These are phyloP conservation scores for Diplosphaera chodatii DNA, from an alignment of 139 green algal species.

Conservation along the genomic window DNA sequence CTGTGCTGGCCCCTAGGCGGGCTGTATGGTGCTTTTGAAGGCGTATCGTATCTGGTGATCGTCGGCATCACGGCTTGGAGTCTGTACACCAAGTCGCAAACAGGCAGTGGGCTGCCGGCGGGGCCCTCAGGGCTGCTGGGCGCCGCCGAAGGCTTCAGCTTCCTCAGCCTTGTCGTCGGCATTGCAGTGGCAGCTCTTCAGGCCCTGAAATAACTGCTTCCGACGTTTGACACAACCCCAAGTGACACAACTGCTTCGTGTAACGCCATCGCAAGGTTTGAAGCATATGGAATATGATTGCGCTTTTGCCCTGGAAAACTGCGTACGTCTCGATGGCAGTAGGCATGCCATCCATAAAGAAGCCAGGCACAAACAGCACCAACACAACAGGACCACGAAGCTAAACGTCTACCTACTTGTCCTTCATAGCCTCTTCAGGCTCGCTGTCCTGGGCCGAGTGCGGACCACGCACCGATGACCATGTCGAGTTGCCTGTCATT, in stretches of 20 bases:
- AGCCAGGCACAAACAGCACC: too few species aligned
- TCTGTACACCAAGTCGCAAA: constrained; percentile 60
- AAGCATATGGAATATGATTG: too few species aligned
- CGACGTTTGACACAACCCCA: too few species aligned
- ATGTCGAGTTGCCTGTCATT: neutral
- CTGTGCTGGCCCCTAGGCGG: too few species aligned
- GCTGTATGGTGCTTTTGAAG: constrained; percentile 27
- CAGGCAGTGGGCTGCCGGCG: constrained; percentile 62
- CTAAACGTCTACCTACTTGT: neutral
- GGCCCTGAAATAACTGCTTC: neutral
- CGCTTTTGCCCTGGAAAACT: too few species aligned
- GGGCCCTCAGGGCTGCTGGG: constrained; percentile 67
- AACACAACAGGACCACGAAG: too few species aligned
- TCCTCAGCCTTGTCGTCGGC: constrained; percentile 46
- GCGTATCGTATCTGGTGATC: constrained; percentile 39
- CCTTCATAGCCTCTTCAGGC: neutral
- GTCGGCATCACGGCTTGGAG: constrained; percentile 63
- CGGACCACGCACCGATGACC: too few species aligned
- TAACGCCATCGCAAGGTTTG: too few species aligned
- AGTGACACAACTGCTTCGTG: too few species aligned
- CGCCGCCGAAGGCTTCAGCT: constrained; percentile 61
- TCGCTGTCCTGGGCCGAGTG: neutral
- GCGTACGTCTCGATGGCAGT: too few species aligned
- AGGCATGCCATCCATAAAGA: too few species aligned
- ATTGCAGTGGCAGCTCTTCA: constrained; percentile 14